phyloP scores from a whole-genome alignment of 257 asterid species.

The Primulina huaijiensis region DNA sequence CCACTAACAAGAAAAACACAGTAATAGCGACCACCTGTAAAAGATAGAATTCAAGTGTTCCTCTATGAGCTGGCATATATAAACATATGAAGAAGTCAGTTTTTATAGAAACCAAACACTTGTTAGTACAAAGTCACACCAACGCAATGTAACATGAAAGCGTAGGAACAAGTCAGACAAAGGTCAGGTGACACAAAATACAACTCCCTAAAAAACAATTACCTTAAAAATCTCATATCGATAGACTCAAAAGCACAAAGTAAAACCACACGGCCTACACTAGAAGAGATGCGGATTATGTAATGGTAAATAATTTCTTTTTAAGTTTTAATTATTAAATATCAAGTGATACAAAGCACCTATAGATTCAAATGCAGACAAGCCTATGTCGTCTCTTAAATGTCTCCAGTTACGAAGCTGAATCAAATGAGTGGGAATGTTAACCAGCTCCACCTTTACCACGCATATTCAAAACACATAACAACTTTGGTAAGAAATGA shows the following conservation, averaged over 20 bases:
- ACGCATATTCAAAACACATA: background rate
- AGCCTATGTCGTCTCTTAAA: slow-evolving; percentile 14
- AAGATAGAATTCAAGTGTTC: slow-evolving; percentile 17
- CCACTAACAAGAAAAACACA: slow-evolving; percentile 80
- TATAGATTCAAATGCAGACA: background rate
- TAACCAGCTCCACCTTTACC: background rate
- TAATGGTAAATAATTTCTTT: background rate
- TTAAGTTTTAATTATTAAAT: background rate
- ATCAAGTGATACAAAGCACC: slow-evolving; percentile 12
- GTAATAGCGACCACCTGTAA: slow-evolving; percentile 88
- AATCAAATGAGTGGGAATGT: background rate
- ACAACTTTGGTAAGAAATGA: background rate
- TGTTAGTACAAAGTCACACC: slow-evolving; percentile 1
- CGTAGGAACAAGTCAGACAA: background rate
- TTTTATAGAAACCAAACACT: slow-evolving; percentile 20
- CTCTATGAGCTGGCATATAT: slow-evolving; percentile 15
- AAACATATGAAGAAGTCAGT: background rate
- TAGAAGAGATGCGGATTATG: background rate
- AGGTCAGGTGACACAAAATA: background rate
- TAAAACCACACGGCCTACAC: background rate
- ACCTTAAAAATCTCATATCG: background rate
- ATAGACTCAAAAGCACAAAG: background rate
- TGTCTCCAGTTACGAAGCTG: background rate
- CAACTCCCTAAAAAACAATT: background rate
- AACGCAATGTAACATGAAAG: background rate